A percentile compares a stretch with the other conserved stretches of the same genome.
phyloP scores from a whole-genome alignment of 306 rosid genomes.

The Ceratonia siliqua region DNA sequence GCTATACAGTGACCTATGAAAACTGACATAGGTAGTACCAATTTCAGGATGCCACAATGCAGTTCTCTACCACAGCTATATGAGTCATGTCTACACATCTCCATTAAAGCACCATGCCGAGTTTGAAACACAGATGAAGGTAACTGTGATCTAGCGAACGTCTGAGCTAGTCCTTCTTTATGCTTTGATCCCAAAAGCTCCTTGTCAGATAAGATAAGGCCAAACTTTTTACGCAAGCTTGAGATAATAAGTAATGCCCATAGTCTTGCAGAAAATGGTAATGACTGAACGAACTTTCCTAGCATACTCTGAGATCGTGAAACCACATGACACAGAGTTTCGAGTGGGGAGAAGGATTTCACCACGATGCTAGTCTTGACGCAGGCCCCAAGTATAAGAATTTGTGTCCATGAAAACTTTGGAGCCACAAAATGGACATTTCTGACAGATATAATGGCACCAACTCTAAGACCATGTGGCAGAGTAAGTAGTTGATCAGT shows the following conservation, averaged over 20 bases:
- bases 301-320: constrained; percentile 63
- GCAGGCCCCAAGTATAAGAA: constrained; percentile 86
- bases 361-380: constrained; percentile 70
- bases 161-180: constrained; percentile 84
- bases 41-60: constrained; percentile 48
- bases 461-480: constrained; percentile 80
- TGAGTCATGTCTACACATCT: constrained; percentile 58
- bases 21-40: constrained; percentile 70
- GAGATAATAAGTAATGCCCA: constrained; percentile 83
- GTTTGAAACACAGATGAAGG: constrained; percentile 50
- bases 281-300: constrained; percentile 68
- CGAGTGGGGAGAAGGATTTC: constrained; percentile 77
- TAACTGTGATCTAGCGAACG: constrained; percentile 57
- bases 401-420: constrained; percentile 72
- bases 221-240: constrained; percentile 72
- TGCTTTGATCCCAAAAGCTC: constrained; percentile 87
- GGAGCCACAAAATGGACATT: constrained; percentile 85
- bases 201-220: constrained; percentile 66
- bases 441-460: constrained; percentile 69
- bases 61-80: constrained; percentile 58
- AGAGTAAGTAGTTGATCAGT: constrained; percentile 58
- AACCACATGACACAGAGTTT: constrained; percentile 72
- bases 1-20: constrained; percentile 51
- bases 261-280: constrained; percentile 81
- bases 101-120: constrained; percentile 67